Evolutionary conservation across 225 moss, liverwort and hornwort species (phyloP), one percentile per base, ranked within the genome.

Genomic region (Straminergon stramineum): DNA sequence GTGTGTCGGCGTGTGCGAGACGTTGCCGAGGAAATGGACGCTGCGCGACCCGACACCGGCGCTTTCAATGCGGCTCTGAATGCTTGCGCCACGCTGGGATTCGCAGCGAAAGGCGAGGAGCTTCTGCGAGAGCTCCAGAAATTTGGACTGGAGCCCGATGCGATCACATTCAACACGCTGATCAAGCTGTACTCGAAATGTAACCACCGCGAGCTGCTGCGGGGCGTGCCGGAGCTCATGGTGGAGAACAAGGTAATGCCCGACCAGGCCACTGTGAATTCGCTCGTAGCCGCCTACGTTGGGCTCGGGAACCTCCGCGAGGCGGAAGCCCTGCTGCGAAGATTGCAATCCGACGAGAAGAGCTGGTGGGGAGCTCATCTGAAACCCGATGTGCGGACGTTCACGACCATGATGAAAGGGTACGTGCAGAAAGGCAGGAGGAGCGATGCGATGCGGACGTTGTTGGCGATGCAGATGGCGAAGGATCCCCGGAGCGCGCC

Each of bases 321-420:
- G 80, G 99, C 96, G 5, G 96, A 99, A 88, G 89, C 88, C 11
- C 39, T 99, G 28, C 85, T 99, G 80, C 87, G 91, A 75, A 92
- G 89, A 52, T 75, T 95, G 92, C 95, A 95, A 81, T 73, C 86
- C 8, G 56, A 89, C 24, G 70, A 89, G 68, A 74, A 43, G 83
- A 84, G 53, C n/a, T 89, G 86, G 88, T 93, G 95, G 94, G 94
- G 91, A 23, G 79, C 79, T 9, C 84, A 87, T 86, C 82, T 95
- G 73, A 83, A 84, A 82, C 95, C 99, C 5, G 93, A 97, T 52
- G 97, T 96, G 61, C 95, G 97, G 66, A 97, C 97, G 2, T 96
- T 96, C 91, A 99, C 99, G 37, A 99, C 95, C 23, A 89, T 99
- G 85, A 99, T 99, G 97, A 99, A 97, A 75, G 99, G 99, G 6